A percentile compares a stretch with the other conserved stretches of the same genome.
These are phyloP conservation scores for Zizania palustris DNA, from an alignment of 202 grass and related monocot genomes.

Conservation along the genomic window DNA sequence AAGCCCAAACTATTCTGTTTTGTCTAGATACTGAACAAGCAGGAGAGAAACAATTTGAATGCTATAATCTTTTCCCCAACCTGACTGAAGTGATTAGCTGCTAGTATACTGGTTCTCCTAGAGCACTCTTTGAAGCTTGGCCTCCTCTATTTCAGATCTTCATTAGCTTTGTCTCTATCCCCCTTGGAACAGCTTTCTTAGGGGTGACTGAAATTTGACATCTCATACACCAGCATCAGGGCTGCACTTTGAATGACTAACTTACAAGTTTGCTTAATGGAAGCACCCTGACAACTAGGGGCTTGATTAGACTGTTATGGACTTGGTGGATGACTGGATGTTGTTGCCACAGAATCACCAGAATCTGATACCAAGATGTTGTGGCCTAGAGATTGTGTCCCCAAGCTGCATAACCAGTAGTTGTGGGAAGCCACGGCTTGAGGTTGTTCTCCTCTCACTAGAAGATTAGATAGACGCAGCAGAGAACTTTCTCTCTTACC, in stretches of 20 bases:
- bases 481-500: too few relatives aligned
- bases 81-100: not conserved
- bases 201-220: not conserved
- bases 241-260: not conserved
- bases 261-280: not conserved
- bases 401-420: too few relatives aligned
- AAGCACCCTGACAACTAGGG: not conserved
- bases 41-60: not conserved
- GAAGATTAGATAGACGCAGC: too few relatives aligned
- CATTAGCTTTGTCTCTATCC: not conserved
- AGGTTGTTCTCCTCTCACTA: too few relatives aligned
- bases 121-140: not conserved
- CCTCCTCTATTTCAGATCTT: not conserved
- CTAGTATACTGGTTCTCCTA: not conserved
- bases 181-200: not conserved
- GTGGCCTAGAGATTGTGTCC: too few relatives aligned
- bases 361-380: too few relatives aligned
- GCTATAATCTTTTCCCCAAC: not conserved
- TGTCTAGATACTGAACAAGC: not conserved
- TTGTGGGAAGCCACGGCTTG: too few relatives aligned
- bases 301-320: not conserved
- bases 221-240: not conserved
- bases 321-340: too few relatives aligned
- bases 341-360: too few relatives aligned
- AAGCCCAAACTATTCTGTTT: too few relatives aligned